Evolutionary conservation across 768 basidiomycete species (phyloP), one percentile per base, ranked within the genome.

Genomic region (Thelephora aurantiotincta): DNA sequence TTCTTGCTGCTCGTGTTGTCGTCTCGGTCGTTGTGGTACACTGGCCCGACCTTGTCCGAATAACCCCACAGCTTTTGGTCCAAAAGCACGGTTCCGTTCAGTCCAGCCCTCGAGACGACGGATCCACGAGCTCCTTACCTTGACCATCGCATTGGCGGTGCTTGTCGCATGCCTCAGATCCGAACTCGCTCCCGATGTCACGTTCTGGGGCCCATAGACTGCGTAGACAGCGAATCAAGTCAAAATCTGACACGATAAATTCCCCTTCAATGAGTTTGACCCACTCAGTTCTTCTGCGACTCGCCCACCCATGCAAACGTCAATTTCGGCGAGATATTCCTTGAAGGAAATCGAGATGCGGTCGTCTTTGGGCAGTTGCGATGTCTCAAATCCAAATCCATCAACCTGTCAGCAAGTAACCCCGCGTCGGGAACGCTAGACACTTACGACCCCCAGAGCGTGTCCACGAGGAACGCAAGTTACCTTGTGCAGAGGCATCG

Each of bases 391-490:
- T 18, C 38, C 38, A 41, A 22, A 41, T 16, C 22, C 38, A 41
- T 41, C 3, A 41, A 30, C 9, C 26, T 30, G 26, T 61, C 46
- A 22, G 37, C 18, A 36, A 18, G 19, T 35, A 11, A 33, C n/a
- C 20, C n/a, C 41, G 26, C n/a, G 43, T 16, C 22, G 30, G 20
- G 35, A 46, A 30, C 33, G 20, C 37, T 9, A 30, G 43, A 50
- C 50, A 74, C 81, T 54, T 67, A 90, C 87, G 54, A 85, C 67
- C 48, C 93, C 92, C 41, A 98, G 73, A 18, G 92, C 85, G 59
- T 94, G 86, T 22, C 96, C 96, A 56, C 96, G 85, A 35, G 94
- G 94, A 46, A 99, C 77, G 61, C 94, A 96, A 20, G 94, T 98
- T 33, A 98, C 94, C 68, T 96, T 96, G 65, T 98, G 93, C 52